Evolutionary conservation across 805 yeast species (phyloP).

Genomic region (Candida andamanensis): DNA sequence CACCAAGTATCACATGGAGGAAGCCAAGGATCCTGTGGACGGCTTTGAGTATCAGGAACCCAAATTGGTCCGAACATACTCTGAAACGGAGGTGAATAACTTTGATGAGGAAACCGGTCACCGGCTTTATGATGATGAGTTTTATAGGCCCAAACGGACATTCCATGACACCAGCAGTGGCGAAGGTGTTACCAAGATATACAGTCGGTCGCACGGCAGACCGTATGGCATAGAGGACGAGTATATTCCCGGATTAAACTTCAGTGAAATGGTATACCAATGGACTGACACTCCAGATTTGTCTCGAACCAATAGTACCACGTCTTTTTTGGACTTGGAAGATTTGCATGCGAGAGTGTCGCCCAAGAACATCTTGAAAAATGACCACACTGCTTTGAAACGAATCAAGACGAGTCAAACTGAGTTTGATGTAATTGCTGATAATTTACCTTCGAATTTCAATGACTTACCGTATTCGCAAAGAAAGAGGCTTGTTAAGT

Average conservation of each 20-base stretch:
- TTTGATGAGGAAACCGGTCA: constrained; percentile 53
- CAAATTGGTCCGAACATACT: constrained; percentile 49
- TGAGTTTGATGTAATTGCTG: constrained; percentile 35
- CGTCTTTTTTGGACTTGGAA: constrained; percentile 37
- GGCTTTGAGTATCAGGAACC: constrained; percentile 8
- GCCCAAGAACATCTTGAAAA: constrained; percentile 33
- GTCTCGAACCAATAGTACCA: constrained; percentile 19
- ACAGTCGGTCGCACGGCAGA: constrained; percentile 28
- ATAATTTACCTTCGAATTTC: constrained; percentile 49
- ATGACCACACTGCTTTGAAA: constrained; percentile 2
- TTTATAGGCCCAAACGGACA: constrained; percentile 37
- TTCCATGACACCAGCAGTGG: constrained; percentile 1
- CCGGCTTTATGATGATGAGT: constrained; percentile 49
- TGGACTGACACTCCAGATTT: constrained; percentile 35
- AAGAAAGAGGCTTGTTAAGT: constrained; percentile 42
- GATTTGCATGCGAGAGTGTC: constrained; percentile 40
- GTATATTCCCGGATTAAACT: constrained; percentile 68
- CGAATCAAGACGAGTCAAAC: constrained; percentile 8
- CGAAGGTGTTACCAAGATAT: constrained; percentile 16
- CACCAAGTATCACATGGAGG: constrained; percentile 13
- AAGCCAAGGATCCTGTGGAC: constrained; percentile 2
- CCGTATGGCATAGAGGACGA: constrained; percentile 63
- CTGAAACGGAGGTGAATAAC: constrained; percentile 60
- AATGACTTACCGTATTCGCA: constrained; percentile 56
- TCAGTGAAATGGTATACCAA: constrained; percentile 39